Conservation (phyloP, 2,329 filamentous ascomycete genomes). For the Fusarium concolor region DNA sequence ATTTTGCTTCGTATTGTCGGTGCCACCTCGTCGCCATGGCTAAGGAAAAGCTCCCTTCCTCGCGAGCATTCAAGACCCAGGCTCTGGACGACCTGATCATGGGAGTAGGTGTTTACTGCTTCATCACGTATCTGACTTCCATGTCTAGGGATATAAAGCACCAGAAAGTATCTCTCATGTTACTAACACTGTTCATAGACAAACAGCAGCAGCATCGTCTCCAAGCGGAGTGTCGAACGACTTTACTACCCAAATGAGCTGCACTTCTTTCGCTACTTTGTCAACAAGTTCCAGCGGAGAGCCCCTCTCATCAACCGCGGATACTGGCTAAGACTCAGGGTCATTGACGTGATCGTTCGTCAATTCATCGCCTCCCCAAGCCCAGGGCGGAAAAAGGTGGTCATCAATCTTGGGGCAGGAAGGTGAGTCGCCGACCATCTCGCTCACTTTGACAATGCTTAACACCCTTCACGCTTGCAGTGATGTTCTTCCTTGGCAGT, state of each 20-base stretch:
- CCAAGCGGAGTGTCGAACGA: conserved; percentile 91
- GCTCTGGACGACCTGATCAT: conserved; percentile 65
- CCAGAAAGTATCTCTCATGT: neutral
- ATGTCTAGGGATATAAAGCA: neutral
- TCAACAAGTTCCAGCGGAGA: conserved; percentile 82
- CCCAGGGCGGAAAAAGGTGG: conserved; percentile 70
- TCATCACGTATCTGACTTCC: neutral
- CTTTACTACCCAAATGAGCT: conserved; percentile 82
- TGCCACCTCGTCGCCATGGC: conserved; percentile 20
- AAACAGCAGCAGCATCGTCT: conserved; percentile 92
- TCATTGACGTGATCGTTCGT: conserved; percentile 79
- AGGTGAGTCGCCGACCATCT: conserved; percentile 70
- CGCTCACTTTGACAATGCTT: neutral
- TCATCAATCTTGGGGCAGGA: conserved; percentile 89
- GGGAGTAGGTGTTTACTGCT: conserved; percentile 58
- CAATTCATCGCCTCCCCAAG: conserved; percentile 72
- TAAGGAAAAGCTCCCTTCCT: conserved; percentile 21
- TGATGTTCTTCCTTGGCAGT: conserved; percentile 89
- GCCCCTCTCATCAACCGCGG: conserved; percentile 92
- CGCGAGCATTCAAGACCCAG: conserved; percentile 42
- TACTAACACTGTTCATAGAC: conserved; percentile 63
- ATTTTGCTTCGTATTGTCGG: neutral
- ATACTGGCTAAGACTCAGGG: conserved; percentile 87
- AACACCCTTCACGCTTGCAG: conserved; percentile 59
- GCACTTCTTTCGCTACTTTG: conserved; percentile 89